These are phyloP conservation scores for Eucalyptus sp. DNA, from an alignment of 345 rosid genomes.

Conservation along the genomic window DNA sequence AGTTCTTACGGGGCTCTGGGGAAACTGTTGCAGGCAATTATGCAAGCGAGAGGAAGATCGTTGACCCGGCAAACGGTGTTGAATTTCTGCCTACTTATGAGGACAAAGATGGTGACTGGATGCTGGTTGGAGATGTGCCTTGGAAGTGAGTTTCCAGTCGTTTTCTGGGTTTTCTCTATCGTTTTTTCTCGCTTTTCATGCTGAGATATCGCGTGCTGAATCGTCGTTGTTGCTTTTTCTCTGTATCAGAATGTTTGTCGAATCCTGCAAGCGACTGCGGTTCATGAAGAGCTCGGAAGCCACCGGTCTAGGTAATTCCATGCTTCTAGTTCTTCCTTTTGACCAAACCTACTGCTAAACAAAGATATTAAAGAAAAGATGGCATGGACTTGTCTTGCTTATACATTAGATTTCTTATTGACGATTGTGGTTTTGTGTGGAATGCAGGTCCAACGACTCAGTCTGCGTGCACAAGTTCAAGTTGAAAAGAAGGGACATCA, in stretches of 20 bases:
- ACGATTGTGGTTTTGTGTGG: not conserved
- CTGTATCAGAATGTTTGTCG: constrained; percentile 45
- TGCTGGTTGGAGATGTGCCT: constrained; percentile 85
- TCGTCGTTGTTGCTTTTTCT: not conserved
- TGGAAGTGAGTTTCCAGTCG: constrained; percentile 50
- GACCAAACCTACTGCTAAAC: not conserved
- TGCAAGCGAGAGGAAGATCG: constrained; percentile 16
- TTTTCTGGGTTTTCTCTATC: not conserved
- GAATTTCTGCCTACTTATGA: constrained; percentile 63
- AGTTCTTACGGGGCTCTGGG: not conserved
- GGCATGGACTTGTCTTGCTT: not conserved
- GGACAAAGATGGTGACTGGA: constrained; percentile 87
- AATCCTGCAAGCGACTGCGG: constrained; percentile 56
- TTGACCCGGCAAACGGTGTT: constrained; percentile 15
- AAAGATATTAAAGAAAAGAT: not conserved
- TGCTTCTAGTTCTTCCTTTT: not conserved
- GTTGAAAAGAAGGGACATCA: not conserved
- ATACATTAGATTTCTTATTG: not conserved
- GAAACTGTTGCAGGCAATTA: constrained; percentile 15
- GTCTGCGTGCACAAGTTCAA: constrained; percentile 16
- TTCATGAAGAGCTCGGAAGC: constrained; percentile 52
- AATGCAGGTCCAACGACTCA: constrained; percentile 21
- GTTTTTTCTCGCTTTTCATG: not conserved
- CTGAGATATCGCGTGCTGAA: not conserved
- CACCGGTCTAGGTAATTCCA: constrained; percentile 19